Percentiles rank a stretch among this genome's conserved stretches.
Evolutionary conservation across 768 basidiomycete species (phyloP).

Genomic region (Tulasnella calospora): DNA sequence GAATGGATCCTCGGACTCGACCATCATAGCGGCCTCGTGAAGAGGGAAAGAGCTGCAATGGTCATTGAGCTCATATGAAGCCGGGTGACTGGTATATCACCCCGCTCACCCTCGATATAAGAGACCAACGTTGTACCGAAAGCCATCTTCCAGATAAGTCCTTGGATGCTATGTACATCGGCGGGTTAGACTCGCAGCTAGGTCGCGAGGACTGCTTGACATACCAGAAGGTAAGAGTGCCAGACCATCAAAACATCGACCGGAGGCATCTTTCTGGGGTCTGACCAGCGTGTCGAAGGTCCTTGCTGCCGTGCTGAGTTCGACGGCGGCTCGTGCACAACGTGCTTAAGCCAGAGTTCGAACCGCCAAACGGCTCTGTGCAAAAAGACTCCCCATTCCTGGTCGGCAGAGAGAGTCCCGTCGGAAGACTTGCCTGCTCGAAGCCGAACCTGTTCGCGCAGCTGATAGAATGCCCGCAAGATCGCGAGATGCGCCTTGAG

Average conservation of each 20-base stretch:
- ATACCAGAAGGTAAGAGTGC: conserved; percentile 28
- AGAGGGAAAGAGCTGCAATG: conserved; percentile 26
- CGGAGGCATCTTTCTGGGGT: conserved; percentile 23
- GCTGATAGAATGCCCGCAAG: conserved; percentile 28
- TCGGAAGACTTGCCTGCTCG: not conserved
- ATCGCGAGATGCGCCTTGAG: conserved; percentile 28
- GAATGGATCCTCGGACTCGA: conserved; percentile 18
- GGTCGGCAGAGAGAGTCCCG: conserved; percentile 5
- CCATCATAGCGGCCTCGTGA: not conserved
- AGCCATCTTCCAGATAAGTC: conserved; percentile 28
- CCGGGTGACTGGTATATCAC: not conserved
- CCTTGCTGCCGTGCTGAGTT: not conserved
- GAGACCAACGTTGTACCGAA: conserved; percentile 7
- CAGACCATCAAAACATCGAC: conserved; percentile 30
- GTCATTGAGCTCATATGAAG: not conserved
- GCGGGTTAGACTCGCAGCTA: not conserved
- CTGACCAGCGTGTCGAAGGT: not conserved
- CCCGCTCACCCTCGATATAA: conserved; percentile 1
- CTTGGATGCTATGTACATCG: conserved; percentile 28
- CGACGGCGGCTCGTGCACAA: not conserved
- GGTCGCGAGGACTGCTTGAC: not conserved
- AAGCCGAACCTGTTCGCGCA: conserved; percentile 20
- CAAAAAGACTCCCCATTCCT: conserved; percentile 28
- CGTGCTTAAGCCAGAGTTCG: conserved; percentile 24
- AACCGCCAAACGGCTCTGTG: conserved; percentile 28